These are phyloP conservation scores for Puccinia coronata DNA, from an alignment of 1,284 basidiomycete genomes.

Conservation along the genomic window DNA sequence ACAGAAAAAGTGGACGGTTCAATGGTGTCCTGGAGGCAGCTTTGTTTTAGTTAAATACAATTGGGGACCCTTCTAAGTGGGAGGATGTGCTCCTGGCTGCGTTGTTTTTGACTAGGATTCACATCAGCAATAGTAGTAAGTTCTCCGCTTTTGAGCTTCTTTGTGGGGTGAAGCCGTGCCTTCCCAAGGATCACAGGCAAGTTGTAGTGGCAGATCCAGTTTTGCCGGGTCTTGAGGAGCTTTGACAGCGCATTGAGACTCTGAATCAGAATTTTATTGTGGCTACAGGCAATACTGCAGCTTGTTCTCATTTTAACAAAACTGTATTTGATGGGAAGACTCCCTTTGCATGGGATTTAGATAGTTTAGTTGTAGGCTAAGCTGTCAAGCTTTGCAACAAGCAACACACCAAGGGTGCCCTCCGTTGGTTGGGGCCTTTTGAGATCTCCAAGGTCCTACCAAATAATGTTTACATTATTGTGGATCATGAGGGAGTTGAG, in stretches of 20 bases:
- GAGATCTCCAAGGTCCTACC: not conserved
- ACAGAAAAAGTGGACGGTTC: not conserved
- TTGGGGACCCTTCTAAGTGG: not conserved
- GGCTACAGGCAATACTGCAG: not conserved
- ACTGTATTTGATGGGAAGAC: not conserved
- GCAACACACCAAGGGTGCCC: not conserved
- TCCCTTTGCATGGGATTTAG: not conserved
- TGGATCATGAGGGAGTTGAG: no score
- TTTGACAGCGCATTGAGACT: not conserved
- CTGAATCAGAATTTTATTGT: not conserved
- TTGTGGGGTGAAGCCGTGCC: not conserved
- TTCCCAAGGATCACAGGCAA: not conserved
- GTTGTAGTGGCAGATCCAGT: not conserved
- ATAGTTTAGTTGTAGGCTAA: not conserved
- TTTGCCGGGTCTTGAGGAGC: not conserved
- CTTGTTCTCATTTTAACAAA: not conserved
- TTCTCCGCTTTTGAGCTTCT: not conserved
- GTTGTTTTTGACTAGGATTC: not conserved
- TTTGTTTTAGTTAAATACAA: not conserved
- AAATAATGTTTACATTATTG: not conserved
- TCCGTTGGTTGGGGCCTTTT: conserved; percentile 21
- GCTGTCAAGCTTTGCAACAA: conserved; percentile 7
- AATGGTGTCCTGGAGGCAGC: conserved; percentile 21
- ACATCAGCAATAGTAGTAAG: not conserved
- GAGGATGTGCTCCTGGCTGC: not conserved